Base-by-base conservation (phyloP, 176 grass and related monocot species). In the Phoenix roebelenii region DNA sequence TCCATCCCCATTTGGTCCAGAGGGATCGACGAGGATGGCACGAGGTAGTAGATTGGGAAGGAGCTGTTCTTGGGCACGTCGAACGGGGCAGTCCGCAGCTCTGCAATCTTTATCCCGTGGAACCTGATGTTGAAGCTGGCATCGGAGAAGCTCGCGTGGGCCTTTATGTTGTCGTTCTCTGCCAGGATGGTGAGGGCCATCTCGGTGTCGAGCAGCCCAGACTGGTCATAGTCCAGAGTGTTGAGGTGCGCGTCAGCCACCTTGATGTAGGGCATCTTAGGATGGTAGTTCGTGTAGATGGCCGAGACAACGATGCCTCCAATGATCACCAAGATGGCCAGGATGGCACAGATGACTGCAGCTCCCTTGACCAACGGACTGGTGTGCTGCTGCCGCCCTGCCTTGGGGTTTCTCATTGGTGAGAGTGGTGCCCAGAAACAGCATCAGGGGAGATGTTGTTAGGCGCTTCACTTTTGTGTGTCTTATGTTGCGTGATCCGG, bases 41-140 rank as follows among this genome's bases (percentile, higher is more conserved):
- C 78, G 26, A 77, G 60, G 69, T 96, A 96, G 0, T 51, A 63
- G 68, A 96, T 71, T n/a, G 83, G 71, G 15, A 82, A 20, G 4
- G 24, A 22, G 4, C 68, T 80, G 54, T 56, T 73, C 4, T 18
- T 39, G 3, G 74, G 75, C 24, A 88, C 81, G 3, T 7, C 39
- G 65, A 96, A 74, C 51, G 74, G 16, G 23, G 52, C 49, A 1
- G 87, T 74, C 57, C 72, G 80, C 54, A 96, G 78, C 61, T 15
- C 10, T 0, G 66, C 87, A 35, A 96, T 83, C 24, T 62, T 55
- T 12, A 53, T 50, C 19, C 35, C 50, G 22, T 25, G 58, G 83
- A 96, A 96, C 15, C 29, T 0, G 3, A 96, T 72, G 20, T 70
- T 20, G 72, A 87, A 70, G 56, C 69, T 80, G 4, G 85, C 24